Evolutionary conservation across 371 early-diverging fungal genomes (phyloP), one percentile per base, ranked within the genome.

Genomic region (Haplosporangium sp.): DNA sequence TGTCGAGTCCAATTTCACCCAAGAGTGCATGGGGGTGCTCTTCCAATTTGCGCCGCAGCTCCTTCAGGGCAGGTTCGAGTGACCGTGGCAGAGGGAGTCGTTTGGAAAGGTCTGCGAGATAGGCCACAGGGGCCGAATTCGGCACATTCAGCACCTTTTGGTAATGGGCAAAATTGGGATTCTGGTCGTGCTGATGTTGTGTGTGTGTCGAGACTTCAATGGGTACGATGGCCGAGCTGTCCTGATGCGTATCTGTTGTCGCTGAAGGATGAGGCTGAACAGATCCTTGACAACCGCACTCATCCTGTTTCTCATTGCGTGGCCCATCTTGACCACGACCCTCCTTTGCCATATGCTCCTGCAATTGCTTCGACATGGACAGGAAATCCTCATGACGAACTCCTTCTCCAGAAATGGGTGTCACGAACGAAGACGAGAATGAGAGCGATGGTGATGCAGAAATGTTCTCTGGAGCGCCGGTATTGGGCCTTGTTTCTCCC

Each of bases 1-100:
- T 86, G 69, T 97, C 97, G 48, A 97, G 74, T 0, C 97, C 97
- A 47, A 95, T 89, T 76, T 97, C 97, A 42, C 96, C 97, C 0
- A 95, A 84, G 12, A 93, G 48, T 0, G 92, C 88, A 20, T 68
- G 16, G 5, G 90, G 91, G 66, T 91, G 62, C 12, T 43, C 53
- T 45, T 61, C 66, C 38, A 88, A 43, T 6, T 72, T 65, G 10
- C 62, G 58, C 51, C 72, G 52, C 47, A 87, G 74, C 41, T 75
- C 69, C 48, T 60, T 20, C 50, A 70, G 13, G 20, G 77, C 77
- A 13, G 77, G 71, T 18, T 67, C 71, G 5, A 76, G 60, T 8
- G 66, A 56, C 9, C 74, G 55, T 0, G 64, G 73, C 14, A 52
- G 58, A 1, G 77, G 64, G 42, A 67, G 55, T 14, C 61, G 61